Evolutionary conservation across 768 basidiomycete genomes (phyloP).

Genomic region (Tubosaeta brunneosetosa): DNA sequence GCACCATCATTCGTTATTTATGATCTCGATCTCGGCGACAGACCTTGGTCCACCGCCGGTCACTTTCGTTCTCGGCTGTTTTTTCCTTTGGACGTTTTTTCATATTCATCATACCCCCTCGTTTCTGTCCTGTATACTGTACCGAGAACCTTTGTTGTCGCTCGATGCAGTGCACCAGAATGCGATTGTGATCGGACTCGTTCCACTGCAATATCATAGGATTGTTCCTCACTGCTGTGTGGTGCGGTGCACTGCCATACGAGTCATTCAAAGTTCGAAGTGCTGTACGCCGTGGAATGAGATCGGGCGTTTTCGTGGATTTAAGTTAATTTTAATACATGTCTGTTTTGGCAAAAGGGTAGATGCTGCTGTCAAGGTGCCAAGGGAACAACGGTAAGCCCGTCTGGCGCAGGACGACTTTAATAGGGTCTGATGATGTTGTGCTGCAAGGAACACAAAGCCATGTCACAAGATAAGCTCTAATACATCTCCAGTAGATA

Average conservation of each 20-base stretch:
- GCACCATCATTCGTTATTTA: background rate
- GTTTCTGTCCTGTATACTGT: background rate
- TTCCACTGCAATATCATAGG: background rate
- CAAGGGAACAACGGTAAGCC: background rate
- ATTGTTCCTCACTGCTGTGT: background rate
- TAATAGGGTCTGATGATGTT: background rate
- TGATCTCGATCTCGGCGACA: background rate
- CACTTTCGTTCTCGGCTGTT: background rate
- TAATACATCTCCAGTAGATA: background rate
- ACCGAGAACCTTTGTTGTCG: background rate
- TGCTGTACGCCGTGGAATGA: background rate
- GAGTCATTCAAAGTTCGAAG: no score
- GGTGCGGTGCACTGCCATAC: background rate
- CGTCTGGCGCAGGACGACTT: no score
- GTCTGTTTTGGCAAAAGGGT: background rate
- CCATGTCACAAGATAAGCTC: background rate
- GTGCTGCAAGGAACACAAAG: background rate
- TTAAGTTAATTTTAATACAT: background rate
- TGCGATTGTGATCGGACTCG: background rate
- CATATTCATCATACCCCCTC: background rate
- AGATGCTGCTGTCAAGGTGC: background rate
- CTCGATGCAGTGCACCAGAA: background rate
- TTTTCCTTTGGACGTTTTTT: background rate
- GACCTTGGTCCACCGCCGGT: background rate
- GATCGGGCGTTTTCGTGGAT: background rate